Percentiles rank a stretch among this genome's conserved stretches.
Evolutionary conservation across 2,329 filamentous ascomycete species (phyloP).

Genomic region (Drechslera avenae): DNA sequence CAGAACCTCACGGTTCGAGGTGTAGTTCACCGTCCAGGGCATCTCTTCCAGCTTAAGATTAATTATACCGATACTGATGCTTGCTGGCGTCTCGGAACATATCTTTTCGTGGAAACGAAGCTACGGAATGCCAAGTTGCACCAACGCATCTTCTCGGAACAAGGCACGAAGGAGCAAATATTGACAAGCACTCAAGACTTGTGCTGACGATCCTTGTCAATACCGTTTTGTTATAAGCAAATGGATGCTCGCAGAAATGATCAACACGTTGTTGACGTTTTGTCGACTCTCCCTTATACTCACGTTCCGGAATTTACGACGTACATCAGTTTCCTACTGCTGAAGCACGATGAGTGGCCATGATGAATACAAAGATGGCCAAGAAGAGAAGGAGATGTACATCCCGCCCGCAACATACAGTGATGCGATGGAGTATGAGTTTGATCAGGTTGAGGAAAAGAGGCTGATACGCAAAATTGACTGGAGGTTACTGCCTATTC

Average conservation of each 20-base stretch:
- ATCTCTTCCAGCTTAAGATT: neutral
- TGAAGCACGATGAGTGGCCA: constrained; percentile 17
- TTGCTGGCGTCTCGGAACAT: constrained; percentile 2
- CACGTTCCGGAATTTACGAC: too few species aligned
- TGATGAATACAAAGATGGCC: constrained; percentile 18
- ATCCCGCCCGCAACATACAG: neutral
- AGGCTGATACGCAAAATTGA: constrained; percentile 41
- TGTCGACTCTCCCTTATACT: constrained; percentile 2
- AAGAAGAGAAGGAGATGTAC: constrained; percentile 15
- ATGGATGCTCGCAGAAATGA: neutral
- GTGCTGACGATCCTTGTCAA: neutral
- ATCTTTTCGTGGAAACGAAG: neutral
- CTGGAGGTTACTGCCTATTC: constrained; percentile 47
- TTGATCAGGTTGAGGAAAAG: constrained; percentile 25
- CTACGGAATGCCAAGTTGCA: neutral
- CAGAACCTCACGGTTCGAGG: neutral
- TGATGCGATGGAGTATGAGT: constrained; percentile 11
- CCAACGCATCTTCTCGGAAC: too few species aligned
- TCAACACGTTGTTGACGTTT: neutral
- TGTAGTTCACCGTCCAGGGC: neutral
- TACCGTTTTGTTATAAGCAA: constrained; percentile 5
- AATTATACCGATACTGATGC: neutral
- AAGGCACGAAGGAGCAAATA: constrained; percentile 2
- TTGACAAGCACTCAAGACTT: constrained; percentile 2
- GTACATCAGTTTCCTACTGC: too few species aligned